Evolutionary conservation across 495 filamentous ascomycete species (phyloP).

Genomic region (Haplographium delicatum): DNA sequence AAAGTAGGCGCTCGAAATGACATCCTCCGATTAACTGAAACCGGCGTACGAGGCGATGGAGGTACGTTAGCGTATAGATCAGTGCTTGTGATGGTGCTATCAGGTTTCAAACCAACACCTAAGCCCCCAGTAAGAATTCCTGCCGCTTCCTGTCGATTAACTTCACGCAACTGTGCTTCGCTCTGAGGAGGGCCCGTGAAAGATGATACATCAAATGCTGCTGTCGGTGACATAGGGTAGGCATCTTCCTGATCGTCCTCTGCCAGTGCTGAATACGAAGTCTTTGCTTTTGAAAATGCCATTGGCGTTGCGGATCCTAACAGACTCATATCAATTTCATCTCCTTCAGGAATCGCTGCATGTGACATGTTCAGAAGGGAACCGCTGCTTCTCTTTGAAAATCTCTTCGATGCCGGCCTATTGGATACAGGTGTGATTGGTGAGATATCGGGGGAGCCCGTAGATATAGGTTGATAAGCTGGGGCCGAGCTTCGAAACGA

Average conservation of each 20-base stretch:
- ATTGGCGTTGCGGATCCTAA: slow-evolving; percentile 16
- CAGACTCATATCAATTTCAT: slow-evolving; percentile 24
- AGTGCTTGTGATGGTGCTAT: slow-evolving; percentile 32
- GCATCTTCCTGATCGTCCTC: slow-evolving; percentile 14
- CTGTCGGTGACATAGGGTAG: too few species aligned
- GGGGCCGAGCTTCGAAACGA: slow-evolving; percentile 10
- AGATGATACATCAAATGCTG: slow-evolving; percentile 19
- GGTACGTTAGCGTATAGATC: slow-evolving; percentile 36
- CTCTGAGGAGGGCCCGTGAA: slow-evolving; percentile 20
- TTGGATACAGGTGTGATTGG: too few species aligned
- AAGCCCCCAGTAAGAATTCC: slow-evolving; percentile 45
- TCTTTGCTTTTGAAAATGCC: slow-evolving; percentile 8
- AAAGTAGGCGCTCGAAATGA: slow-evolving; percentile 20
- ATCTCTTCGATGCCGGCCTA: background rate
- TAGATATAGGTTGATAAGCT: slow-evolving; percentile 12
- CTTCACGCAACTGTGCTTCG: slow-evolving; percentile 14
- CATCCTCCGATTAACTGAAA: slow-evolving; percentile 9
- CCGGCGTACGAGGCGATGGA: slow-evolving; percentile 28
- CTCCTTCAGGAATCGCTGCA: slow-evolving; percentile 20
- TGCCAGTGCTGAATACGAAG: slow-evolving; percentile 14
- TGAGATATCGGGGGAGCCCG: background rate
- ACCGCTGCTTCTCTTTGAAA: slow-evolving; percentile 13
- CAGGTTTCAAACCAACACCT: slow-evolving; percentile 38
- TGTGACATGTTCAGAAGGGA: slow-evolving; percentile 10
- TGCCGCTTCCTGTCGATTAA: slow-evolving; percentile 29